phyloP scores from a whole-genome alignment of 768 basidiomycete genomes.

The Rubroboletus satanas region DNA sequence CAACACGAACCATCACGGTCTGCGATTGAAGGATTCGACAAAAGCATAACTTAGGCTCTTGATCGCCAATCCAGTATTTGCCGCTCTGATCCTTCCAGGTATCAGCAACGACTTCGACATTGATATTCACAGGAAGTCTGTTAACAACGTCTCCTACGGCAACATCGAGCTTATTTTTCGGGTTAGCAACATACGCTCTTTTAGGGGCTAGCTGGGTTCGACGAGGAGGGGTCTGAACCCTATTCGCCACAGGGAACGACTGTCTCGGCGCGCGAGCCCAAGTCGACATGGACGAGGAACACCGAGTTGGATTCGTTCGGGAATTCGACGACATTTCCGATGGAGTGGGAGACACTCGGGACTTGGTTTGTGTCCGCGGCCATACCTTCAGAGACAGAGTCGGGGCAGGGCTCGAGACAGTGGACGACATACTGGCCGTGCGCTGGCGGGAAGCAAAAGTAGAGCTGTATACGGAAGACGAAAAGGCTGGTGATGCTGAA shows the following conservation, averaged over 20 bases:
- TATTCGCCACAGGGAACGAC: slow-evolving; percentile 48
- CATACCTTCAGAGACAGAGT: slow-evolving; percentile 32
- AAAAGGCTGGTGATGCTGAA: slow-evolving; percentile 32
- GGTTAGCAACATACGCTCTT: slow-evolving; percentile 80
- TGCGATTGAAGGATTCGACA: slow-evolving; percentile 88
- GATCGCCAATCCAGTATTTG: slow-evolving; percentile 94
- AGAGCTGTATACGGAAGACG: slow-evolving; percentile 46
- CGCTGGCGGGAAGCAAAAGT: slow-evolving; percentile 86
- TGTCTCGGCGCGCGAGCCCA: slow-evolving; percentile 69
- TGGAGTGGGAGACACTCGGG: slow-evolving; percentile 55
- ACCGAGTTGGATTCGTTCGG: slow-evolving; percentile 43
- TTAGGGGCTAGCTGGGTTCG: slow-evolving; percentile 38
- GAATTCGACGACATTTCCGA: slow-evolving; percentile 56
- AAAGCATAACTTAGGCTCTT: slow-evolving; percentile 86
- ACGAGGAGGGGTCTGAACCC: slow-evolving; percentile 45
- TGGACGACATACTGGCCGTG: slow-evolving; percentile 59
- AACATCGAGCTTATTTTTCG: slow-evolving; percentile 88
- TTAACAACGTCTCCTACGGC: slow-evolving; percentile 93
- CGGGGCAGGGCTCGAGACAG: slow-evolving; percentile 34
- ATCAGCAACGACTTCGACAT: slow-evolving; percentile 73
- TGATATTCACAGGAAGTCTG: slow-evolving; percentile 79
- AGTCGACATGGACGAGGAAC: slow-evolving; percentile 48
- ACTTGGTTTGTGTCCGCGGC: slow-evolving; percentile 42
- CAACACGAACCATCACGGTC: slow-evolving; percentile 95
- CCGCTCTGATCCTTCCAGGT: slow-evolving; percentile 92